Evolutionary conservation across 2,329 filamentous ascomycete genomes (phyloP).

Genomic region (Teratosphaeria viscida): DNA sequence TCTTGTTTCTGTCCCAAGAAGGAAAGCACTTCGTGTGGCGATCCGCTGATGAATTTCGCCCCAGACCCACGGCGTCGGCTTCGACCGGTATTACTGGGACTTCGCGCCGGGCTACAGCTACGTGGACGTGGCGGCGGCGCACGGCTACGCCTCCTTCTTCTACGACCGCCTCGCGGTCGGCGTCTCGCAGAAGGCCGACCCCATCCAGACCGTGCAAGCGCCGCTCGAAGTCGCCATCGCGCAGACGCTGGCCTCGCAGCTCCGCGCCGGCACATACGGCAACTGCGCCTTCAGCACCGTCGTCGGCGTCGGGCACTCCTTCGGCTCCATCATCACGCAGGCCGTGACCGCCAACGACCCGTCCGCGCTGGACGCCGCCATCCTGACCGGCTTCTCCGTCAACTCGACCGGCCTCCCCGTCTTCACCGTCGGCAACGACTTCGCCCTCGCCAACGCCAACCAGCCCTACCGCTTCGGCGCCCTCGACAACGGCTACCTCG

Average conservation of each 20-base stretch:
- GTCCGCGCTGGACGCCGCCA: conserved; percentile 24
- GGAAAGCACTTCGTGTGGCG: neutral
- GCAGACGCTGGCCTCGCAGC: conserved; percentile 23
- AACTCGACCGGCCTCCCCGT: conserved; percentile 14
- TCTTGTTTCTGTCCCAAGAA: neutral
- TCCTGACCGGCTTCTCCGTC: conserved; percentile 28
- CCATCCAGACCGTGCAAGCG: conserved; percentile 29
- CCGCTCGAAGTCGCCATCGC: conserved; percentile 28
- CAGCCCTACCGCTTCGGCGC: conserved; percentile 21
- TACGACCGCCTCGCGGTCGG: conserved; percentile 35
- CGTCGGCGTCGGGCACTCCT: conserved; percentile 32
- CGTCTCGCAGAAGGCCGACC: conserved; percentile 28
- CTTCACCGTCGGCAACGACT: conserved; percentile 18
- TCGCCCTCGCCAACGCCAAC: conserved; percentile 20
- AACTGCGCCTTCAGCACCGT: conserved; percentile 24
- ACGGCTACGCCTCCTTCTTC: conserved; percentile 31
- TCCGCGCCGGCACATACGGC: conserved; percentile 22
- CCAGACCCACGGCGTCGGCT: conserved; percentile 30
- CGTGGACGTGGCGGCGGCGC: conserved; percentile 29
- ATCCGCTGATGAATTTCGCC: neutral
- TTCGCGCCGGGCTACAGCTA: conserved; percentile 25
- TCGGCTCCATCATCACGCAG: conserved; percentile 27
- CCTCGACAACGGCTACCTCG: conserved; percentile 21
- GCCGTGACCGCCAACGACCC: conserved; percentile 26
- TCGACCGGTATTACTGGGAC: conserved; percentile 28